phyloP scores from a whole-genome alignment of 306 rosid species.

The Cucurbita ficifolia region DNA sequence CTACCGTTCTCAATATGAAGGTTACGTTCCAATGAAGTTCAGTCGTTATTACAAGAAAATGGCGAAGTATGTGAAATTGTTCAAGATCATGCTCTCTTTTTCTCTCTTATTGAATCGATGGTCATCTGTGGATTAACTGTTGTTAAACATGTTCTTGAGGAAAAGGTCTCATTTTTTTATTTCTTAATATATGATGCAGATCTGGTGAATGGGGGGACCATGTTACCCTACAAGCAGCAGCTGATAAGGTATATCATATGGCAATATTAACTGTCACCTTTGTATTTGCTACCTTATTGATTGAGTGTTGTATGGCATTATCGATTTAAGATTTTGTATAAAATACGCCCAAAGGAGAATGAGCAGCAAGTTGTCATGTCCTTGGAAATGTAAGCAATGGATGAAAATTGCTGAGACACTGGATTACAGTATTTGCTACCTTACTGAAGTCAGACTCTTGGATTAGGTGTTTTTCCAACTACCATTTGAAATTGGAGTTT shows the following conservation, averaged over 20 bases:
- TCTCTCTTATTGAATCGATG: slow-evolving; percentile 1
- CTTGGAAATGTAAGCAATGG: background rate
- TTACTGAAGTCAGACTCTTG: background rate
- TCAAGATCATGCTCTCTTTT: slow-evolving; percentile 2
- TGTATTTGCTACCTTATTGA: background rate
- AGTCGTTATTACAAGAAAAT: slow-evolving; percentile 59
- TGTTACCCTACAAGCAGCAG: slow-evolving; percentile 86
- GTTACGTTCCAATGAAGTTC: slow-evolving; percentile 93
- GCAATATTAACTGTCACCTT: background rate
- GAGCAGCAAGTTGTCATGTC: background rate
- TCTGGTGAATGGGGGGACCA: slow-evolving; percentile 99
- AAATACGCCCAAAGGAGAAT: background rate
- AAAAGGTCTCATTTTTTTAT: slow-evolving; percentile 10
- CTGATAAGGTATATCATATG: background rate
- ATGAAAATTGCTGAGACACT: background rate
- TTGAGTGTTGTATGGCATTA: background rate
- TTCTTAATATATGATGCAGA: slow-evolving; percentile 25
- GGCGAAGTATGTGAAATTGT: slow-evolving; percentile 47
- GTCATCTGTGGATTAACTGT: background rate
- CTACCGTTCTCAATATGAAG: slow-evolving; percentile 51
- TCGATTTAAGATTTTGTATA: background rate
- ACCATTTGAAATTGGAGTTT: background rate
- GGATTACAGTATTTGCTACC: background rate
- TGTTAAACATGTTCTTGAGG: background rate
- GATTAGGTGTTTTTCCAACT: background rate